Base-by-base conservation (phyloP, 1,139 yeast genomes). In the Scheffersomyces stambukii region DNA sequence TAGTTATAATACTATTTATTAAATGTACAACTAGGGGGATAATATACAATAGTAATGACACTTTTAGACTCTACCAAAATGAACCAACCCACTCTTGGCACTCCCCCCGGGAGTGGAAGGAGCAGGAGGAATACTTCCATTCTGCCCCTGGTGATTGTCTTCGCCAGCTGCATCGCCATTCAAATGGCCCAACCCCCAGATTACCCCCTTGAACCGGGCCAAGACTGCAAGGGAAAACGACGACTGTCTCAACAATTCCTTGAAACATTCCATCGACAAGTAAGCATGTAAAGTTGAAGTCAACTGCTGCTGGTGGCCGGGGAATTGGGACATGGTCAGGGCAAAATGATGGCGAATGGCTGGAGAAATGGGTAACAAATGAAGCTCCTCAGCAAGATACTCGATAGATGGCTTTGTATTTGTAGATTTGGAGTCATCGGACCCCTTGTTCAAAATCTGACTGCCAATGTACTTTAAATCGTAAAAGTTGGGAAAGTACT, bases 401-500 rank as follows among this genome's bases (percentile, higher is more conserved):
- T 67, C 73, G 21, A 67, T 64, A 6, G 70, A 64, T 9, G 74
- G 72, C 39, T 67, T 67, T 33, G 60, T 62, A 11, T 46, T 40
- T 9, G 30, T 15, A 38, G 37, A 21, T 22, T 40, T 49, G 16
- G 46, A 50, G n/a, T 41, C 45, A 27, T 36, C 33, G 13, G 33
- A 35, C 10, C 44, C 22, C 27, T 54, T 54, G 25, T 47, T 47
- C 36, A 64, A 53, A 24, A 76, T 54, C 28, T 70, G 67, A 42
- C 75, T 79, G 30, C 93, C 81, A 28, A 91, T 69, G 39, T 77
- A 72, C 54, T 91, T 91, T 48, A 91, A 74, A 52, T 91, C 98
- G 56, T 76, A 88, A 30, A 84, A 75, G 35, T 74, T 77, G 13
- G 96, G 96, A 64, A 91, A 85, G 51, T 75, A 86, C 35, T 76